Evolutionary conservation across 2,329 filamentous ascomycete species (phyloP), one percentile per base, ranked within the genome.

Genomic region (Herpomyces periplanetae): DNA sequence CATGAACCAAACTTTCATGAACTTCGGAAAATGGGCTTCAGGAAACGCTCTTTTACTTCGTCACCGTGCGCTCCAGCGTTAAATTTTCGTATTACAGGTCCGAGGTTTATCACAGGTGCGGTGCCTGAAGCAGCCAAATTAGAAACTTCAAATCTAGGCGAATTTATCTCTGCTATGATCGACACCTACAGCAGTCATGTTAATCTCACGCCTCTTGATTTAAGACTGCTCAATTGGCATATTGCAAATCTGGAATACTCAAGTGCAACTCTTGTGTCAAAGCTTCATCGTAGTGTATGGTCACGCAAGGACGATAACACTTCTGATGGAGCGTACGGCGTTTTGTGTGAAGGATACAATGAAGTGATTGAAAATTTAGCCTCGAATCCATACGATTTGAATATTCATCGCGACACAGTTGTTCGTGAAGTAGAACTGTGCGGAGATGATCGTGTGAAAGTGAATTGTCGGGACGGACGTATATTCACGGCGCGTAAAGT

Each of bases 281-380:
- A 64, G 25, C 51, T 96, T 8, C 91, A 75, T 35, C 51, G 96
- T 7, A 57, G 61, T 4, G 61, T 73, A 0, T 91, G 84, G 68
- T 84, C 96, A 36, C 71, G 96, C 30, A 84, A 96, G 33, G 71
- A 73, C 19, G 80, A 80, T 1, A 88, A 96, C 30, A 80, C 96
- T 34, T 96, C 85, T 43, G 73, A 88, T 35, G 80, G 80, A 4
- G 60, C 65, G 25, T 84, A 96, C 34, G 69, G 68, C 1, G 75
- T 88, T 50, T 57, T 96, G 3, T 51, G 84, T 11, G 80, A 84
- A 15, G 80, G 80, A 1, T 96, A 91, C 32, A 71, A 84, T 28
- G 69, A 73, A 31, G 56, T 96, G 17, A 66, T 75, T n/a, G 58
- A 68, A 27, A 80, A 73, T 3, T 41, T 96, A 4, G 59, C 65